phyloP scores from a whole-genome alignment of 257 asterid species.

The Gentiana macrophylla region DNA sequence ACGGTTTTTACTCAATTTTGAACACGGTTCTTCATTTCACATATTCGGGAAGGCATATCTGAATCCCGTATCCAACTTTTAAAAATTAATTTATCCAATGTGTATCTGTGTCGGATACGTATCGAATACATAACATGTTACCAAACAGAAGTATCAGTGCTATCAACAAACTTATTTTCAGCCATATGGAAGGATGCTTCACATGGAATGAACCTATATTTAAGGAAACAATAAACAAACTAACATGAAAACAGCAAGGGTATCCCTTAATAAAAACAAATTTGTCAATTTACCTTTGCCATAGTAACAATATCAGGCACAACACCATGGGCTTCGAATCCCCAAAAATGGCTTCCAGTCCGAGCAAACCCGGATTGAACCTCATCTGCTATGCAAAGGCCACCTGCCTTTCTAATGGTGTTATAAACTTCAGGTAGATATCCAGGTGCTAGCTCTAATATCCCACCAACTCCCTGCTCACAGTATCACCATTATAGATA shows the following conservation, averaged over 20 bases:
- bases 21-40: too few relatives aligned
- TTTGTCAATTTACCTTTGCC: conserved; percentile 61
- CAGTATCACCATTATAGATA: conserved; percentile 1
- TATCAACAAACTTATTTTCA: too few relatives aligned
- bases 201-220: too few relatives aligned
- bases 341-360: conserved; percentile 91
- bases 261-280: background rate
- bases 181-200: too few relatives aligned
- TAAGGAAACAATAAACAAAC: too few relatives aligned
- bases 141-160: too few relatives aligned
- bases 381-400: conserved; percentile 94
- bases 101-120: too few relatives aligned
- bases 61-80: too few relatives aligned
- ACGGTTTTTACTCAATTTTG: too few relatives aligned
- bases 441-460: conserved; percentile 94
- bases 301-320: conserved; percentile 93
- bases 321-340: conserved; percentile 84
- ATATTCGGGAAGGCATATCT: too few relatives aligned
- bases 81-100: too few relatives aligned
- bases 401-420: conserved; percentile 69
- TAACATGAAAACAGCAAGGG: background rate
- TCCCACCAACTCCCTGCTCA: conserved; percentile 88
- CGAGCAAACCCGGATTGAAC: conserved; percentile 94
- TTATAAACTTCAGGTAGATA: conserved; percentile 74
- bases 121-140: too few relatives aligned